These are phyloP conservation scores for Leucocoprinus leucothites DNA, from an alignment of 768 basidiomycete genomes.

Conservation along the genomic window DNA sequence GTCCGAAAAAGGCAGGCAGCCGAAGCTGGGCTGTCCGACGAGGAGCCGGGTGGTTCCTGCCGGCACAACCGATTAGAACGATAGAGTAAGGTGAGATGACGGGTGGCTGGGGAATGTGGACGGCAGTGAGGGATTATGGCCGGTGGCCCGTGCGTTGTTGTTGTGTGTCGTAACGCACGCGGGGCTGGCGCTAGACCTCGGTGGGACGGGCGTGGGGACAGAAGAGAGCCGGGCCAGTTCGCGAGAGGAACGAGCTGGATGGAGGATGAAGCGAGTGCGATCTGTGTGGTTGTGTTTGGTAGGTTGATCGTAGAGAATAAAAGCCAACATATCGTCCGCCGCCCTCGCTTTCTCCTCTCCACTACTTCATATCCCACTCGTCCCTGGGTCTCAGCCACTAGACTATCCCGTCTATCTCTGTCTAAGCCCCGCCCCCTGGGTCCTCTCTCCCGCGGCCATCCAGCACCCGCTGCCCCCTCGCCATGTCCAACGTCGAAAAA, in stretches of 20 bases:
- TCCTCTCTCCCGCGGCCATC: conserved; percentile 6
- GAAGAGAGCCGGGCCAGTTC: conserved; percentile 5
- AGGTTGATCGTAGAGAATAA: conserved; percentile 14
- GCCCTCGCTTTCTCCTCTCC: conserved; percentile 12
- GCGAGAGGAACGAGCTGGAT: conserved; percentile 11
- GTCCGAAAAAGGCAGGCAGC: not conserved
- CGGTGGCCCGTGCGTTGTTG: not conserved
- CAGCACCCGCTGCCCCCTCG: not conserved
- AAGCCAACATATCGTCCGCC: conserved; percentile 15
- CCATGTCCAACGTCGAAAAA: conserved; percentile 35
- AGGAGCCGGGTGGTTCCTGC: not conserved
- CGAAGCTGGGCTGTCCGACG: not conserved
- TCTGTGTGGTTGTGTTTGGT: conserved; percentile 10
- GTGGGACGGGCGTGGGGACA: conserved; percentile 8
- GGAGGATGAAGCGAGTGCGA: conserved; percentile 1
- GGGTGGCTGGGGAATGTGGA: too few relatives aligned
- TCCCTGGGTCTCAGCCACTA: conserved; percentile 3
- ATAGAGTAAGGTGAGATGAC: too few relatives aligned
- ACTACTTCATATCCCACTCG: conserved; percentile 2
- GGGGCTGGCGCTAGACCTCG: not conserved
- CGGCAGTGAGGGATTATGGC: conserved; percentile 10
- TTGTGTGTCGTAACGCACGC: not conserved
- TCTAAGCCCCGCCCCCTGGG: conserved; percentile 8
- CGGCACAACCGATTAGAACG: not conserved
- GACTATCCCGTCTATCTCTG: conserved; percentile 4